Base-by-base conservation (phyloP, 2,329 filamentous ascomycete species). In the Ophiostoma triangulosporum region DNA sequence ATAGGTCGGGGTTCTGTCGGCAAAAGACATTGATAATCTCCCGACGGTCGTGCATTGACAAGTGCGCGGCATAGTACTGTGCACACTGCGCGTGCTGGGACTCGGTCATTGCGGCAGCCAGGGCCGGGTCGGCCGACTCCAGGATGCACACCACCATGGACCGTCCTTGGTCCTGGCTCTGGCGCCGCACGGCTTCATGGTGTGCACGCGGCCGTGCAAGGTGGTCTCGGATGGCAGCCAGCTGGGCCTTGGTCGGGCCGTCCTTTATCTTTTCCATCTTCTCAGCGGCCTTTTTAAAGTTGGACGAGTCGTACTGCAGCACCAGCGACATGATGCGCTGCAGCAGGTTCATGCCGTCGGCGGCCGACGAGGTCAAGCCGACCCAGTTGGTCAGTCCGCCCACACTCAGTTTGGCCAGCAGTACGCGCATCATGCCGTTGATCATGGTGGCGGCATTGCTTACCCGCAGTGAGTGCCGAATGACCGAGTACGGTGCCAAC, bases 371-470 rank as follows among this genome's bases (percentile, higher is more conserved):
- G 0, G 83, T 89, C 36, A 88, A 64, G 0, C 87, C 86, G 11
- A 90, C 75, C 83, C 84, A 91, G 64, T 89, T 90, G 4, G 86
- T 88, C 50, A 91, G 68, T 7, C 80, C 80, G 1, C 80, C 81
- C 4, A 91, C 72, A 59, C 84, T 86, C 54, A 89, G 70, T 67
- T 93, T 93, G n/a, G 86, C 81, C 14, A 93, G 73, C 15, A 90
- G 73, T 15, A 91, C 69, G 52, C 74, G 77, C 64, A 86, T 75
- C 75, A 91, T 82, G 55, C 76, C 86, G 61, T 77, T 85, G 54
- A 91, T 82, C 86, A 93, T 90, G 20, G 81, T 85, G 1, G 86
- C 86, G 0, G 86, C 86, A 63, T 91, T 93, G 6, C 86, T 84
- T 14, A 90, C 75, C 38, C 80, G 78, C 4, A 93, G 69, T 0